Percentiles rank a stretch among this genome's conserved stretches.
These are phyloP conservation scores for Ustilaginoidea virens DNA, from an alignment of 2,329 filamentous ascomycete genomes.

Conservation along the genomic window DNA sequence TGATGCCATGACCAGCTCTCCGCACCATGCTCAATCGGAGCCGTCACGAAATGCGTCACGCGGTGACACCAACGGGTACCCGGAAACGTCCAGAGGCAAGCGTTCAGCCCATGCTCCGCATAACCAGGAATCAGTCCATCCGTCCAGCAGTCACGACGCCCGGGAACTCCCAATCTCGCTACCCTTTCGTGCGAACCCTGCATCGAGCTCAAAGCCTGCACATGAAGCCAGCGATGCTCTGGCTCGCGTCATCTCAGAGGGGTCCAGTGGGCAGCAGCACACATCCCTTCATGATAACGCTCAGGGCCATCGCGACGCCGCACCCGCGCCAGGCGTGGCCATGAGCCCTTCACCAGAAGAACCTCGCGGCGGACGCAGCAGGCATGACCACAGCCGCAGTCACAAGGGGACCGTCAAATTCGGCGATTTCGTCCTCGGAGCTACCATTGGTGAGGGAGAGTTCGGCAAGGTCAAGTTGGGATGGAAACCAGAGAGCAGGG, in stretches of 20 bases:
- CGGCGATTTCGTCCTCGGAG: conserved; percentile 87
- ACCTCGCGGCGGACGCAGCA: conserved; percentile 34
- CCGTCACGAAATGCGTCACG: conserved; percentile 19
- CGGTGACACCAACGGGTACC: conserved; percentile 13
- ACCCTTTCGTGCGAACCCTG: conserved; percentile 28
- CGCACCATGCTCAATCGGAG: conserved; percentile 23
- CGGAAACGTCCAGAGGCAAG: conserved; percentile 17
- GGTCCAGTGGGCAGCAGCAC: conserved; percentile 16
- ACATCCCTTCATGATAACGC: conserved; percentile 13
- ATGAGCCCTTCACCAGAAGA: conserved; percentile 29
- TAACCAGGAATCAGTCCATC: conserved; percentile 23
- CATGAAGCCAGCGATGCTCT: conserved; percentile 69
- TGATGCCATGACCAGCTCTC: conserved; percentile 28
- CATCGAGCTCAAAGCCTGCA: conserved; percentile 37
- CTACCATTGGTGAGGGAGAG: conserved; percentile 92
- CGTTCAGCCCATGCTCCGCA: conserved; percentile 12
- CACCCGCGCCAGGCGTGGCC: conserved; percentile 27
- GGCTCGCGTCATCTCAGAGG: conserved; percentile 46
- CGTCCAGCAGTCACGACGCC: conserved; percentile 24
- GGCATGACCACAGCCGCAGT: conserved; percentile 38
- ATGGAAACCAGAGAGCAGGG: conserved; percentile 90
- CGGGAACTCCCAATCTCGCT: conserved; percentile 22
- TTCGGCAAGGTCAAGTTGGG: conserved; percentile 98
- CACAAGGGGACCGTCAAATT: conserved; percentile 66
- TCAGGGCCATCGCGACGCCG: conserved; percentile 24